Conservation (phyloP, 805 yeast species). For the Candida berthetii region DNA sequence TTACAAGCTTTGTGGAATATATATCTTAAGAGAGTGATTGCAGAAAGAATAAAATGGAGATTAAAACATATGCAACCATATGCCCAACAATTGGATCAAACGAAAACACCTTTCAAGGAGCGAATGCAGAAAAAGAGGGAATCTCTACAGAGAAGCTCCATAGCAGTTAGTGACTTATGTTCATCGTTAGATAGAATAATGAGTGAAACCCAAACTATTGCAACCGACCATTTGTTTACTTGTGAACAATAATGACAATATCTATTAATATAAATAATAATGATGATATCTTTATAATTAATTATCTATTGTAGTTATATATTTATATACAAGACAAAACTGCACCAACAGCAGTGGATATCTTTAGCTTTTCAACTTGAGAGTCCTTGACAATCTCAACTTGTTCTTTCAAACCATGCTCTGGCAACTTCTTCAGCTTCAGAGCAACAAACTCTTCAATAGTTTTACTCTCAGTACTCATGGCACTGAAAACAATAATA, state of each 20-base stretch:
- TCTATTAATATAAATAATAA: too few relatives aligned
- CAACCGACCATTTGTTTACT: background rate
- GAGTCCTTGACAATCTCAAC: constrained; percentile 5
- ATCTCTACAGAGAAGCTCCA: background rate
- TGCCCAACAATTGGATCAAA: background rate
- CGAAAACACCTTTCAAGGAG: too few relatives aligned
- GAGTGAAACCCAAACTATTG: background rate
- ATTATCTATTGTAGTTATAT: too few relatives aligned
- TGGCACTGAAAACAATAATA: constrained; percentile 26
- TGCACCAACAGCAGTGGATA: background rate
- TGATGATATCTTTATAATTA: too few relatives aligned
- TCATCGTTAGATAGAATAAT: background rate
- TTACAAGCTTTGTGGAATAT: constrained; percentile 24
- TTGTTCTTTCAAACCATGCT: constrained; percentile 28
- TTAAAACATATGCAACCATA: constrained; percentile 9
- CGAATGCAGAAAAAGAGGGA: background rate
- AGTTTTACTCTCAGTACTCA: constrained; percentile 20
- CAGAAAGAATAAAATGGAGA: constrained; percentile 25
- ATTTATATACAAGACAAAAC: background rate
- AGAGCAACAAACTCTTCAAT: constrained; percentile 25
- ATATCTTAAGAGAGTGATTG: constrained; percentile 24
- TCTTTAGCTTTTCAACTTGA: constrained; percentile 6
- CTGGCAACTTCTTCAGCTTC: constrained; percentile 27
- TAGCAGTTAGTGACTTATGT: background rate
- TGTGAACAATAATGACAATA: background rate